Conservation (phyloP, 2,329 filamentous ascomycete species). For the Golovinomyces cichoracearum region DNA sequence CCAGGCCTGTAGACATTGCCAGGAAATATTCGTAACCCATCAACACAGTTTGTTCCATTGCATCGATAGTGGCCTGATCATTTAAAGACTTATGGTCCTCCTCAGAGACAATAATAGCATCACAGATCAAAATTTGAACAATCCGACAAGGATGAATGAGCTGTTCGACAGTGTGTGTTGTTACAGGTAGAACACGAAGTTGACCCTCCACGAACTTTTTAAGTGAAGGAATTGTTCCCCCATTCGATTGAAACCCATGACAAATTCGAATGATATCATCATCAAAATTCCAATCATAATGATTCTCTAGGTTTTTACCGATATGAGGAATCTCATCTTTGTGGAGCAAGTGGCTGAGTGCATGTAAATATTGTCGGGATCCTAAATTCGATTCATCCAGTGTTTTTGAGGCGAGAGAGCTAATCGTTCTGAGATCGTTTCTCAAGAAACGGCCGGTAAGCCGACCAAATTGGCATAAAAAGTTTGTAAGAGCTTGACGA, state of each 20-base stretch:
- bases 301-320: slow-evolving; percentile 14
- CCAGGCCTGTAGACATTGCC: slow-evolving; percentile 20
- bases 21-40: slow-evolving; percentile 21
- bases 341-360: slow-evolving; percentile 18
- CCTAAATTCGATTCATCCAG: slow-evolving; percentile 17
- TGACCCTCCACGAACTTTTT: slow-evolving; percentile 20
- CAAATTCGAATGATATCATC: slow-evolving; percentile 10
- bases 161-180: slow-evolving; percentile 20
- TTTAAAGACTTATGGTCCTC: slow-evolving; percentile 4
- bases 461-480: slow-evolving; percentile 18
- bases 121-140: slow-evolving; percentile 6
- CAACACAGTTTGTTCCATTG: slow-evolving; percentile 15
- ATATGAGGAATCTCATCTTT: slow-evolving; percentile 14
- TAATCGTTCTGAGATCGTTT: slow-evolving; percentile 21
- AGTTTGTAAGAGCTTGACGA: slow-evolving; percentile 9
- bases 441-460: slow-evolving; percentile 26
- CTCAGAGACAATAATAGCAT: slow-evolving; percentile 3
- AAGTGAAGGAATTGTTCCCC: slow-evolving; percentile 21
- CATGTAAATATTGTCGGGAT: slow-evolving; percentile 22
- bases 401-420: slow-evolving; percentile 8
- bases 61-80: slow-evolving; percentile 5
- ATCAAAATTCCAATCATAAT: slow-evolving; percentile 19
- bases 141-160: slow-evolving; percentile 12
- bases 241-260: slow-evolving; percentile 13
- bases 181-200: slow-evolving; percentile 18